Evolutionary conservation across 805 yeast species (phyloP).

Genomic region (Diddensiella santjacobensis): DNA sequence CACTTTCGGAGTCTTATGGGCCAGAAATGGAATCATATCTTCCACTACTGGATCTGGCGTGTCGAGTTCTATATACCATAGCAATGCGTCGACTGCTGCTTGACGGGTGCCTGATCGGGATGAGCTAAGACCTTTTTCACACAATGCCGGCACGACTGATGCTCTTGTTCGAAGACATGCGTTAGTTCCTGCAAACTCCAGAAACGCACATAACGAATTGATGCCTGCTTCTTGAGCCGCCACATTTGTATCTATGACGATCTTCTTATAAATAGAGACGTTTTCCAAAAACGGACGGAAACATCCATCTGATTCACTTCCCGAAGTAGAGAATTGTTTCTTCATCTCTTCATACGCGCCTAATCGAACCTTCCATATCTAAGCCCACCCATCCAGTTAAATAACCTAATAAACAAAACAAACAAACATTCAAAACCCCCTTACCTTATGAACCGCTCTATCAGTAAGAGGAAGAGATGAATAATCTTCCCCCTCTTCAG

Average conservation of each 20-base stretch:
- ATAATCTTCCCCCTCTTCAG: slow-evolving; percentile 21
- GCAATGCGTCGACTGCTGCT: slow-evolving; percentile 57
- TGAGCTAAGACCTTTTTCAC: slow-evolving; percentile 81
- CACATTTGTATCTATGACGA: slow-evolving; percentile 76
- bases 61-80: slow-evolving; percentile 62
- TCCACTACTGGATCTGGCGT: slow-evolving; percentile 65
- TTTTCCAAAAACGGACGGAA: slow-evolving; percentile 48
- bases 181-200: slow-evolving; percentile 52
- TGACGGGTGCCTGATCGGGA: slow-evolving; percentile 70
- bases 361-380: slow-evolving; percentile 79
- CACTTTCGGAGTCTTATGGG: slow-evolving; percentile 70
- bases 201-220: slow-evolving; percentile 48
- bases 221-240: slow-evolving; percentile 88
- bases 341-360: slow-evolving; percentile 71
- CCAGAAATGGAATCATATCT: slow-evolving; percentile 56
- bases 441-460: slow-evolving; percentile 57
- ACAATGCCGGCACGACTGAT: slow-evolving; percentile 38
- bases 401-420: not conserved
- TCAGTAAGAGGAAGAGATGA: slow-evolving; percentile 57
- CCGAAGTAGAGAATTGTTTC: slow-evolving; percentile 48
- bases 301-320: slow-evolving; percentile 52
- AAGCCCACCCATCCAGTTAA: slow-evolving; percentile 8
- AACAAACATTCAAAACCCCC: slow-evolving; percentile 22
- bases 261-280: slow-evolving; percentile 54
- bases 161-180: slow-evolving; percentile 36